phyloP scores from a whole-genome alignment of 1,284 basidiomycete genomes.

The Boletus austroedulis region DNA sequence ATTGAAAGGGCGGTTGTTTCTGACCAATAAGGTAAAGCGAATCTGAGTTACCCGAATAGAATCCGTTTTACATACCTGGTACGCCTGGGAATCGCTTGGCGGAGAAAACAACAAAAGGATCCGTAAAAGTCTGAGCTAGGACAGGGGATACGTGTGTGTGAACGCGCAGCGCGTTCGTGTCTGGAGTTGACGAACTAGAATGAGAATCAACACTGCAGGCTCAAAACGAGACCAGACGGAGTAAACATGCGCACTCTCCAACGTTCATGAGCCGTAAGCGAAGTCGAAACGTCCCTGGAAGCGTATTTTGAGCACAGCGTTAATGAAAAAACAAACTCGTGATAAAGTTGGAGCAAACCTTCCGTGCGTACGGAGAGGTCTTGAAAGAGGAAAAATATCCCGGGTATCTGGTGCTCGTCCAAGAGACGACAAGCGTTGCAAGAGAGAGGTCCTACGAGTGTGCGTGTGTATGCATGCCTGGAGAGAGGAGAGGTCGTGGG shows the following conservation, averaged over 20 bases:
- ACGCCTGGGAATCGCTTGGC: slow-evolving; percentile 93
- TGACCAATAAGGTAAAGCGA: slow-evolving; percentile 30
- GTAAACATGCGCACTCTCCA: slow-evolving; percentile 61
- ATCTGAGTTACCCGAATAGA: slow-evolving; percentile 9
- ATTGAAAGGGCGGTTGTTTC: slow-evolving; percentile 88
- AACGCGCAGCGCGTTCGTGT: slow-evolving; percentile 59
- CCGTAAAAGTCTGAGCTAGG: slow-evolving; percentile 80
- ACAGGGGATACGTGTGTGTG: slow-evolving; percentile 67
- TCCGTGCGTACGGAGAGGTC: slow-evolving; percentile 87
- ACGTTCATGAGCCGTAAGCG: slow-evolving; percentile 82
- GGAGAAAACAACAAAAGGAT: slow-evolving; percentile 87
- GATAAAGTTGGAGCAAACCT: slow-evolving; percentile 46
- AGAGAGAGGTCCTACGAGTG: slow-evolving; percentile 83
- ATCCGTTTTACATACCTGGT: slow-evolving; percentile 57
- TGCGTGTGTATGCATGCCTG: slow-evolving; percentile 74
- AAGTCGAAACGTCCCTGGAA: slow-evolving; percentile 67
- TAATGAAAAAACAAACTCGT: slow-evolving; percentile 26
- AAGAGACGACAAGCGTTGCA: slow-evolving; percentile 79
- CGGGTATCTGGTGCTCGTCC: slow-evolving; percentile 79
- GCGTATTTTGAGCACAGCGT: slow-evolving; percentile 18
- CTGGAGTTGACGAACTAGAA: slow-evolving; percentile 67
- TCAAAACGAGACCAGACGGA: slow-evolving; percentile 14
- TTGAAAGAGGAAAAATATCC: slow-evolving; percentile 86
- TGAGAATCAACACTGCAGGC: slow-evolving; percentile 28
- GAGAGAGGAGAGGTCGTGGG: slow-evolving; percentile 45